Conservation (phyloP, 768 basidiomycete genomes). For the Collybia sordida region DNA sequence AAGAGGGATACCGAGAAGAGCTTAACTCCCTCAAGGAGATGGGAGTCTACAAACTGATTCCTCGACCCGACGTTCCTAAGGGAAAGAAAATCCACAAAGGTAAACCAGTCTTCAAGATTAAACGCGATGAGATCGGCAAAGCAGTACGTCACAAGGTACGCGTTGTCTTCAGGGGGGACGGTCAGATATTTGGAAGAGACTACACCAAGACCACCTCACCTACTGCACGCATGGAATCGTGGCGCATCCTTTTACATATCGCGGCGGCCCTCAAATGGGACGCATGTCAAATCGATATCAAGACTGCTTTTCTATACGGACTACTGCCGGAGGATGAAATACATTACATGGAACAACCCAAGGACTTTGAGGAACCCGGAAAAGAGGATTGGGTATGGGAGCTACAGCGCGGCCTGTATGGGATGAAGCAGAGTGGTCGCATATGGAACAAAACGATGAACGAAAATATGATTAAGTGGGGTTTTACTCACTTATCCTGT, state of each 20-base stretch:
- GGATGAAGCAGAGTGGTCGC: too few relatives aligned
- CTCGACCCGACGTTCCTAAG: slow-evolving; percentile 9
- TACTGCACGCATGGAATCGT: slow-evolving; percentile 33
- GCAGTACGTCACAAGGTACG: slow-evolving; percentile 25
- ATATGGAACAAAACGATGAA: slow-evolving; percentile 20
- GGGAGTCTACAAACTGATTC: slow-evolving; percentile 25
- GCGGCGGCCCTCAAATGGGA: slow-evolving; percentile 32
- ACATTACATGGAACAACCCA: slow-evolving; percentile 18
- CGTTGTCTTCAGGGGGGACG: slow-evolving; percentile 39
- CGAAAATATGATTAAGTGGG: slow-evolving; percentile 18
- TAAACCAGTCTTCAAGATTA: slow-evolving; percentile 18
- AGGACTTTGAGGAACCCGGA: slow-evolving; percentile 22
- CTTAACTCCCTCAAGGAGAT: slow-evolving; percentile 24
- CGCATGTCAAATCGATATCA: slow-evolving; percentile 26
- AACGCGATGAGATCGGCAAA: slow-evolving; percentile 26
- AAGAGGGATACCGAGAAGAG: slow-evolving; percentile 15
- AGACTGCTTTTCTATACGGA: neutral
- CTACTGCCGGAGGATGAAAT: neutral
- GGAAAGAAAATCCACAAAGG: slow-evolving; percentile 24
- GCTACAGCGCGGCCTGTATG: slow-evolving; percentile 22
- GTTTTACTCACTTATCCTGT: slow-evolving; percentile 26
- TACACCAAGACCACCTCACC: slow-evolving; percentile 34
- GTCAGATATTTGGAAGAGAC: slow-evolving; percentile 23
- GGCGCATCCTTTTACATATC: slow-evolving; percentile 33
- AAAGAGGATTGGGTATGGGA: slow-evolving; percentile 20